A percentile compares a stretch with the other conserved stretches of the same genome.
Evolutionary conservation across 371 early-diverging fungal species (phyloP).

Genomic region (Vittaforma corneae): DNA sequence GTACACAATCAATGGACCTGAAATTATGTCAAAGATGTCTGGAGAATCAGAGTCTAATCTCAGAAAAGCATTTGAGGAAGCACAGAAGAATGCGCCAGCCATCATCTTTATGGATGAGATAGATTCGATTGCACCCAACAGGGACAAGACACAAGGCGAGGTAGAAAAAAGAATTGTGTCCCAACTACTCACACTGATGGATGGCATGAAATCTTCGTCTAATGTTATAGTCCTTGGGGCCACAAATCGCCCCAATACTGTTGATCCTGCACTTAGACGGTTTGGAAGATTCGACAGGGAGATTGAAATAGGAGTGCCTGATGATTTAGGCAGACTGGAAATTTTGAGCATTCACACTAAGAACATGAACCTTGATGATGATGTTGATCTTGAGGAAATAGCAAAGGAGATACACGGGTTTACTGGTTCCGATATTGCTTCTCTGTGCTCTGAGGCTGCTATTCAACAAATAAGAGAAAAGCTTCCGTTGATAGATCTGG

Average conservation of each 20-base stretch:
- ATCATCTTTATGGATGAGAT: conserved; percentile 99
- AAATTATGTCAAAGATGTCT: conserved; percentile 98
- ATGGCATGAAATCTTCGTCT: conserved; percentile 89
- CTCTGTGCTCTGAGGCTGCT: conserved; percentile 97
- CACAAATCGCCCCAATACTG: conserved; percentile 90
- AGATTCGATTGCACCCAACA: conserved; percentile 96
- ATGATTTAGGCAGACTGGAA: conserved; percentile 91
- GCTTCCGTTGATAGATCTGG: conserved; percentile 82
- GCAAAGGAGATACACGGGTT: conserved; percentile 95
- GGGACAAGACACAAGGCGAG: conserved; percentile 97
- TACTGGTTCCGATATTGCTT: conserved; percentile 94
- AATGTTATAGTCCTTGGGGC: conserved; percentile 92
- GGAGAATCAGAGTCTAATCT: conserved; percentile 94
- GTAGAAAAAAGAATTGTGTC: conserved; percentile 96
- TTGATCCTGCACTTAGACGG: conserved; percentile 86
- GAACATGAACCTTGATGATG: conserved; percentile 85
- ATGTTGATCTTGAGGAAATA: conserved; percentile 90
- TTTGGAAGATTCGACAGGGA: conserved; percentile 97
- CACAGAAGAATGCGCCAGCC: conserved; percentile 84
- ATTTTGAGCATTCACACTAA: conserved; percentile 96
- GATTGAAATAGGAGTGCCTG: conserved; percentile 97
- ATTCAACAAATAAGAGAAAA: conserved; percentile 99
- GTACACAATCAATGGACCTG: conserved; percentile 92
- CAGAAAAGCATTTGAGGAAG: conserved; percentile 94
- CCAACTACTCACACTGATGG: conserved; percentile 95